Conservation (phyloP, 306 rosid species). For the Aeschynomene evenia region DNA sequence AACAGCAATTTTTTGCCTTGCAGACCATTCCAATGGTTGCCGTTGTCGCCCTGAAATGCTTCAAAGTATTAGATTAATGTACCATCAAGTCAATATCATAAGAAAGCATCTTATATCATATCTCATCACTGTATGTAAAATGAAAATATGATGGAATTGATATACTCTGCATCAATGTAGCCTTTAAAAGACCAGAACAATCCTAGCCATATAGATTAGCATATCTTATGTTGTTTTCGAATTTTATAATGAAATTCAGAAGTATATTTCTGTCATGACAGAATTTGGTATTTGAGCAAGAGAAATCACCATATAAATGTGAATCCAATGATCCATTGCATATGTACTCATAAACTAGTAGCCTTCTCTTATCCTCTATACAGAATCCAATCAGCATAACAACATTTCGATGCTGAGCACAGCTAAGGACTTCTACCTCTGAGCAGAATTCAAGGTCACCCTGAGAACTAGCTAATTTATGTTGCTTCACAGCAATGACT, state of each 20-base stretch:
- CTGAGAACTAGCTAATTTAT: constrained; percentile 96
- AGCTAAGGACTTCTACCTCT: constrained; percentile 97
- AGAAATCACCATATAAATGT: constrained; percentile 84
- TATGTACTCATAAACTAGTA: constrained; percentile 92
- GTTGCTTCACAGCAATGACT: constrained; percentile 97
- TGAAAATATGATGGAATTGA: not conserved
- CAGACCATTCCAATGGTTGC: constrained; percentile 85
- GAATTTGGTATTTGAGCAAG: constrained; percentile 9
- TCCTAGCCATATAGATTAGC: not conserved
- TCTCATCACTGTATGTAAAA: constrained; percentile 5
- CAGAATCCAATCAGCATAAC: constrained; percentile 98
- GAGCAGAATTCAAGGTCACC: constrained; percentile 96
- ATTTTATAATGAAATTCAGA: constrained; percentile 17
- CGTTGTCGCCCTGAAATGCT: constrained; percentile 62
- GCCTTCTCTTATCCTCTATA: constrained; percentile 90
- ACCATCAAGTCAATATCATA: constrained; percentile 14
- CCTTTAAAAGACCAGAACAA: not conserved
- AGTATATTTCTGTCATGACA: constrained; percentile 12
- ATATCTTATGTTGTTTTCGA: not conserved
- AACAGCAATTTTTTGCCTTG: constrained; percentile 86
- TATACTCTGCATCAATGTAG: not conserved
- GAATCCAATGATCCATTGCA: constrained; percentile 97
- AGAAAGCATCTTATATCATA: not conserved
- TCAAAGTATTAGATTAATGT: constrained; percentile 26
- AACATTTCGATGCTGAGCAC: constrained; percentile 98